Evolutionary conservation across 208 protist species (phyloP).

Genomic region (Acanthamoeba healyi): DNA sequence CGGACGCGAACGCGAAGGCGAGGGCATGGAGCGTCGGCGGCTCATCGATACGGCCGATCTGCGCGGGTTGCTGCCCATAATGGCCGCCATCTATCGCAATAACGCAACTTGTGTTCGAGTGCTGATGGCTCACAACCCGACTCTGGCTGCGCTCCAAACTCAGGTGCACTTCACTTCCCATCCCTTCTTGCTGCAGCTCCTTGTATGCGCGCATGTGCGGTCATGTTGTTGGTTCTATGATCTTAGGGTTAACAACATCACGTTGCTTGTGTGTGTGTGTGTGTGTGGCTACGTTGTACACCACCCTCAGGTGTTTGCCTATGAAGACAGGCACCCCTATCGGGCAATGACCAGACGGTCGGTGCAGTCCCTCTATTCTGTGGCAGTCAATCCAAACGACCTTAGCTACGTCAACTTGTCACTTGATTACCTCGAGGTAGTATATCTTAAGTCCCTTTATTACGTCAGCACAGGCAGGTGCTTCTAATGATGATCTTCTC

Average conservation of each 20-base stretch:
- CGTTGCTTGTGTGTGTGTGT: not conserved
- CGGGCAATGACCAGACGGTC: not conserved
- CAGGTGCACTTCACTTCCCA: not conserved
- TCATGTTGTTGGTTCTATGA: not conserved
- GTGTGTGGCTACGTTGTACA: not conserved
- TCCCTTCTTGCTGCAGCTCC: no score
- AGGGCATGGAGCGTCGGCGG: slow-evolving; percentile 13
- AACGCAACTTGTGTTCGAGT: not conserved
- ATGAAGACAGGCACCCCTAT: not conserved
- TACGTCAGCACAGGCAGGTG: no score
- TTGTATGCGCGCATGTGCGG: not conserved
- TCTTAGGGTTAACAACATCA: not conserved
- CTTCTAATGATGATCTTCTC: no score
- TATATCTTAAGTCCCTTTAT: no score
- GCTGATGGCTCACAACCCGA: not conserved
- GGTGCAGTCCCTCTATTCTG: not conserved
- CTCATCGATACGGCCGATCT: not conserved
- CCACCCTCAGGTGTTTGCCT: not conserved
- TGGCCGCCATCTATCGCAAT: not conserved
- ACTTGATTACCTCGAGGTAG: not conserved
- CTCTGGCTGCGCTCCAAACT: not conserved
- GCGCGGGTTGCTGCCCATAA: not conserved
- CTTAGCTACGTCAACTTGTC: not conserved
- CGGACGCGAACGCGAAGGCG: not conserved
- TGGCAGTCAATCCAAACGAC: not conserved